A percentile compares a stretch with the other conserved stretches of the same genome.
Conservation (phyloP, 768 basidiomycete genomes). For the Suillus paluster region DNA sequence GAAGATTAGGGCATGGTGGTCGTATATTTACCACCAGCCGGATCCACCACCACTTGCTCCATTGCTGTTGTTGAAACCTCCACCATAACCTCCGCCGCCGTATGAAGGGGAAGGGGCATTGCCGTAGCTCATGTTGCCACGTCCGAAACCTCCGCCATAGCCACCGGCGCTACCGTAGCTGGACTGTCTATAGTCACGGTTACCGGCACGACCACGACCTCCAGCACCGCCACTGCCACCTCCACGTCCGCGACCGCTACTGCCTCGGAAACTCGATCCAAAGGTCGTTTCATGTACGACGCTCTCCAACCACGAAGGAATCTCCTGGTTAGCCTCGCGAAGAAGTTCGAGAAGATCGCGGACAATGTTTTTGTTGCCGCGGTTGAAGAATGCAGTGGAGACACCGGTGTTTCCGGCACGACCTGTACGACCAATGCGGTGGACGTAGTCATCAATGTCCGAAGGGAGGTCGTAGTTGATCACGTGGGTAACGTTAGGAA, state of each 20-base stretch:
- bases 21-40: slow-evolving; percentile 52
- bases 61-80: slow-evolving; percentile 22
- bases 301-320: slow-evolving; percentile 88
- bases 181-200: slow-evolving; percentile 38
- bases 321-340: slow-evolving; percentile 95
- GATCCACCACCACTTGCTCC: slow-evolving; percentile 35
- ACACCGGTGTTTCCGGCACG: slow-evolving; percentile 98
- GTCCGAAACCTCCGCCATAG: slow-evolving; percentile 32
- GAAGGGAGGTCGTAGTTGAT: slow-evolving; percentile 97
- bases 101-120: slow-evolving; percentile 23
- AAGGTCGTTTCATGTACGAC: slow-evolving; percentile 83
- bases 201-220: slow-evolving; percentile 45
- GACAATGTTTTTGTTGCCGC: slow-evolving; percentile 91
- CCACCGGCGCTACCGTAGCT: slow-evolving; percentile 41
- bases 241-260: slow-evolving; percentile 63
- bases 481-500: slow-evolving; percentile 98
- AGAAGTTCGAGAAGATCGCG: slow-evolving; percentile 92
- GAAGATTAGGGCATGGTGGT: slow-evolving; percentile 12
- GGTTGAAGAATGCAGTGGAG: slow-evolving; percentile 95
- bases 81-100: slow-evolving; percentile 53
- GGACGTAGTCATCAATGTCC: slow-evolving; percentile 99
- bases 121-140: slow-evolving; percentile 31
- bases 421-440: slow-evolving; percentile 97
- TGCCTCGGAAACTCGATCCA: slow-evolving; percentile 56
- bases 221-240: slow-evolving; percentile 44